Conservation (phyloP, 306 rosid species). For the Cucumis hystrix region DNA sequence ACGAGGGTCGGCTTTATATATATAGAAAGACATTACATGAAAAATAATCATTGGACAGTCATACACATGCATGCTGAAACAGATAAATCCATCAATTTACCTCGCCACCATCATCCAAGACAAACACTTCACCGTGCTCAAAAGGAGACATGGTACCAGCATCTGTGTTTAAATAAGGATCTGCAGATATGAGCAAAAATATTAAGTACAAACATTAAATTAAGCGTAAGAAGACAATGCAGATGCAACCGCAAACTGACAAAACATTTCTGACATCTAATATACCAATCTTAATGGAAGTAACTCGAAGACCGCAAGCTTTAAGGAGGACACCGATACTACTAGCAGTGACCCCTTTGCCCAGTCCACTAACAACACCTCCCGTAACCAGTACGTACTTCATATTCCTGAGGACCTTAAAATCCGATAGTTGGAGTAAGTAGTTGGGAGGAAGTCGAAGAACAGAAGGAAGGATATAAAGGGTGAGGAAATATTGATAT, state of each 20-base stretch:
- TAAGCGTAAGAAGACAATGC: not conserved
- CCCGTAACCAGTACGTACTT: constrained; percentile 5
- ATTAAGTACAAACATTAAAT: not conserved
- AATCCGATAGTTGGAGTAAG: not conserved
- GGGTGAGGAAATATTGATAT: not conserved
- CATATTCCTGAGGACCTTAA: not conserved
- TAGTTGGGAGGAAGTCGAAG: not conserved
- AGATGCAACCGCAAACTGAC: not conserved
- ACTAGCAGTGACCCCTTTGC: constrained; percentile 10
- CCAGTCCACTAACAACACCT: constrained; percentile 8
- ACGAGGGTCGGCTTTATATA: not conserved
- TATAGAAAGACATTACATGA: not conserved
- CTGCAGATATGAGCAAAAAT: not conserved
- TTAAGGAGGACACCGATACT: constrained; percentile 6
- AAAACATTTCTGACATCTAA: not conserved
- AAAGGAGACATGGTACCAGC: constrained; percentile 7
- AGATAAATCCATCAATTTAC: not conserved
- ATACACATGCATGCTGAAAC: not conserved
- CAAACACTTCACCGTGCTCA: constrained; percentile 1
- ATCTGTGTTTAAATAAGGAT: constrained; percentile 2
- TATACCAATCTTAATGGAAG: constrained; percentile 6
- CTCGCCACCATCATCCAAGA: constrained; percentile 7
- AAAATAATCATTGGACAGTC: not conserved
- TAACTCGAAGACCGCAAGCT: constrained; percentile 9
- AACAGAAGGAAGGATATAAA: not conserved